Evolutionary conservation across 2,329 filamentous ascomycete species (phyloP).

Genomic region (Tolypocladium tundrense): DNA sequence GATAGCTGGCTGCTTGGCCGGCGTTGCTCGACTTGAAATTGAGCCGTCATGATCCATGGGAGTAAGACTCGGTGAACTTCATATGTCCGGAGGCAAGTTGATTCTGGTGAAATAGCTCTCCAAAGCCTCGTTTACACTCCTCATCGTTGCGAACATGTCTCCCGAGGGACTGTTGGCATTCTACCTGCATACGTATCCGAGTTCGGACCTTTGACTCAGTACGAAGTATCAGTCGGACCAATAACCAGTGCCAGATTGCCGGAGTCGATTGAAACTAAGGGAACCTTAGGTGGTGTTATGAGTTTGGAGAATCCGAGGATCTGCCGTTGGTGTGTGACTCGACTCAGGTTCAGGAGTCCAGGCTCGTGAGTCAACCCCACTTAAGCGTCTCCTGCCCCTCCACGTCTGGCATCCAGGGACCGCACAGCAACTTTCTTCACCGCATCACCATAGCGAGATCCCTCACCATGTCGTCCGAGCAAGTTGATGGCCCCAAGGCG

Average conservation of each 20-base stretch:
- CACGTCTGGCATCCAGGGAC: conserved; percentile 17
- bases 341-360: neutral
- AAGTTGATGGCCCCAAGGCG: conserved; percentile 22
- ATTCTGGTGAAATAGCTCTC: neutral
- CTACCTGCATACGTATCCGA: neutral
- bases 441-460: conserved; percentile 8
- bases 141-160: neutral
- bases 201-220: neutral
- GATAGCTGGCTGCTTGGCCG: neutral
- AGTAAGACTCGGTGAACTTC: neutral
- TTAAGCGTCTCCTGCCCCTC: conserved; percentile 19
- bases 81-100: neutral
- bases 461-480: conserved; percentile 26
- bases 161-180: neutral
- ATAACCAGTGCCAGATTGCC: neutral
- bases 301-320: conserved; percentile 11
- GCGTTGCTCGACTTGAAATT: neutral
- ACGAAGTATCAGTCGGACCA: neutral
- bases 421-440: conserved; percentile 15
- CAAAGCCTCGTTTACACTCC: neutral
- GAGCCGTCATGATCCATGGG: neutral
- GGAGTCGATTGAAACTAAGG: neutral
- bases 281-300: neutral
- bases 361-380: conserved; percentile 24
- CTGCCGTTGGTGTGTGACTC: conserved; percentile 9